Evolutionary conservation across 257 asterid species (phyloP), one percentile per base, ranked within the genome.

Genomic region (Apocynum venetum): DNA sequence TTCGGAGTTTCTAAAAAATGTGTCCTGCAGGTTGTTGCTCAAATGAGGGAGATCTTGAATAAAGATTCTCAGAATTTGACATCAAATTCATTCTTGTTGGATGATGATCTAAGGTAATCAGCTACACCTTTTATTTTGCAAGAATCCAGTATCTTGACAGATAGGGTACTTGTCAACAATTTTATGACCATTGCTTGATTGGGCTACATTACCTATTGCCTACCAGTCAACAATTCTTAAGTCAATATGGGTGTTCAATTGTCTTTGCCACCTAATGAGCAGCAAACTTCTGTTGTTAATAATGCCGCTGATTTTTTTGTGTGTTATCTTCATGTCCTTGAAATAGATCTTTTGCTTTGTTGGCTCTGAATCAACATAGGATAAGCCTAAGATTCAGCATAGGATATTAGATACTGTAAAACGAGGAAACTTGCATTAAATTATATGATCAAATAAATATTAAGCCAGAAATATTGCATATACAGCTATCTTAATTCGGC

Each of bases 51-150:
- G 84, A 88, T 89, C 71, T 88, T 96, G 78, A 91, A 87, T 80
- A 93, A 89, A 86, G 99, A 96, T 73, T 90, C 98, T 35, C 98
- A 87, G 77, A 96, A 91, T 87, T 77, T 87, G 74, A 85, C 99
- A 25, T 87, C 98, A 75, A 96, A 96, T 80, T 96, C 99, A 43
- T 96, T 96, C 89, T 89, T 96, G 85, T 83, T 96, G 89, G 99
- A 96, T 78, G 99, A 93, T 80, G 99, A 96, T 86, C 92, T 93
- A 48, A 96, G 99, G 99, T 96, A 84, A 82, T 78, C 65, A 66
- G 52, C 76, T 77, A 41, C 66, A 31, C 43, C 47, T 35, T 61
- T 31, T 13, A n/a, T 52, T 38, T 44, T 46, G 14, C 73, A 15
- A 8, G 8, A 67, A 49, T 51, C 67, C 48, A 49, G 49, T 25